Evolutionary conservation across 2,329 filamentous ascomycete genomes (phyloP), one percentile per base, ranked within the genome.

Genomic region (Botrytis galanthina): DNA sequence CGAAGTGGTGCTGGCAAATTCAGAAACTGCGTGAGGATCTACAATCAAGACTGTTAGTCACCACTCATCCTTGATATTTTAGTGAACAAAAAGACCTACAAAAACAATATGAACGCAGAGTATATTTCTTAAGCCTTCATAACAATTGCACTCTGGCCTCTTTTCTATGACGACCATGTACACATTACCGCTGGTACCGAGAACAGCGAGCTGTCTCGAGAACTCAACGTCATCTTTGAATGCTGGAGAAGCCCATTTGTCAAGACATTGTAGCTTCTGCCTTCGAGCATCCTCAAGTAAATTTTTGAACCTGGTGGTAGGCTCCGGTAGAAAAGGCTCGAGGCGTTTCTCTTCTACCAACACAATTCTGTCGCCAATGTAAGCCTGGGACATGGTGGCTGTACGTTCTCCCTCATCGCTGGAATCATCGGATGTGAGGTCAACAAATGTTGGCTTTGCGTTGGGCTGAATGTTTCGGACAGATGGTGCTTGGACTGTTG

Each of bases 31-130:
- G 18, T 51, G 35, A 68, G 64, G 29, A 68, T 32, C 35, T 57
- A 39, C 26, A 32, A 32, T 54, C 0, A 16, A 54, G 8, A 57
- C 10, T 1, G 20, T 57, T 14, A 68, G 64, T 32, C 9, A 57
- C 57, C 48, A 22, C 48, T 29, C 26, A 68, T 68, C 26, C 16
- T 39, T 29, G 48, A 22, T 29, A 57, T 29, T 6, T 57, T 7
- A 37, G 18, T 87, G 32, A 63, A 60, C 1, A 32, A 44, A 67
- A 32, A 57, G 35, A 75, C 75, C 74, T 82, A 87, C 87, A 78
- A 90, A 90, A 63, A 88, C 81, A 61, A 90, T 86, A 76, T 91
- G 89, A 78, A 91, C 91, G 84, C 89, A 92, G 77, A 89, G 87
- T 62, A 88, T 87, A 7, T 88, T 86, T 73, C 87, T 87, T 48